Evolutionary conservation across 495 filamentous ascomycete genomes (phyloP).

Genomic region (Bathelium albidoporum): DNA sequence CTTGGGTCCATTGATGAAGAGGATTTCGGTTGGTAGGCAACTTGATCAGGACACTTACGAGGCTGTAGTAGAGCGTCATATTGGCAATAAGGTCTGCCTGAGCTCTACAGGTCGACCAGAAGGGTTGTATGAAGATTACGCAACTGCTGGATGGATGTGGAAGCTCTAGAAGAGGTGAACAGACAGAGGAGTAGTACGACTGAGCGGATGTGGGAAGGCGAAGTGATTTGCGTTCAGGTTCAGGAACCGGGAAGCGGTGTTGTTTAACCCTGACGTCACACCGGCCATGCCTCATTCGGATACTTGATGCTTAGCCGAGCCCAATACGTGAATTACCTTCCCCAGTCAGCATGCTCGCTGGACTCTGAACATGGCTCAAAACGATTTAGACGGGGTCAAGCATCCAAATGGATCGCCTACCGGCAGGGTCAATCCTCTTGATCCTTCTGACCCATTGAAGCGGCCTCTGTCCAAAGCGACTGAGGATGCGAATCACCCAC

Average conservation of each 20-base stretch:
- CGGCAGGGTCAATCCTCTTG: constrained; percentile 10
- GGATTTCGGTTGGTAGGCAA: constrained; percentile 6
- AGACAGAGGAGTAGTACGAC: not conserved
- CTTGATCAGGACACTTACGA: constrained; percentile 53
- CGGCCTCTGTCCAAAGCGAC: constrained; percentile 1
- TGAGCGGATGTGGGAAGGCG: constrained; percentile 20
- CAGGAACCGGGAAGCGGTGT: constrained; percentile 9
- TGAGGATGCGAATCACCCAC: constrained; percentile 10
- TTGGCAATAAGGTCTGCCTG: constrained; percentile 27
- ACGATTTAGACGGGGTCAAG: not conserved
- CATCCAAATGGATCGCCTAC: not conserved
- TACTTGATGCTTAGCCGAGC: too few relatives aligned
- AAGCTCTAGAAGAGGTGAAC: too few relatives aligned
- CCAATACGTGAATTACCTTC: too few relatives aligned
- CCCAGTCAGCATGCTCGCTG: too few relatives aligned
- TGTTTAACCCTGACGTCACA: not conserved
- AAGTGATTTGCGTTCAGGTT: constrained; percentile 15
- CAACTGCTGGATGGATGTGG: too few relatives aligned
- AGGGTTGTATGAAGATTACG: not conserved
- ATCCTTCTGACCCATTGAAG: constrained; percentile 7
- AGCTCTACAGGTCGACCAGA: not conserved
- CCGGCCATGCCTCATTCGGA: not conserved
- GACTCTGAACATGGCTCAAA: not conserved
- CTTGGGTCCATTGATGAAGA: not conserved
- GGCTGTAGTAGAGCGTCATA: constrained; percentile 98